Evolutionary conservation across 768 basidiomycete species (phyloP).

Genomic region (Lentinus brumalis): DNA sequence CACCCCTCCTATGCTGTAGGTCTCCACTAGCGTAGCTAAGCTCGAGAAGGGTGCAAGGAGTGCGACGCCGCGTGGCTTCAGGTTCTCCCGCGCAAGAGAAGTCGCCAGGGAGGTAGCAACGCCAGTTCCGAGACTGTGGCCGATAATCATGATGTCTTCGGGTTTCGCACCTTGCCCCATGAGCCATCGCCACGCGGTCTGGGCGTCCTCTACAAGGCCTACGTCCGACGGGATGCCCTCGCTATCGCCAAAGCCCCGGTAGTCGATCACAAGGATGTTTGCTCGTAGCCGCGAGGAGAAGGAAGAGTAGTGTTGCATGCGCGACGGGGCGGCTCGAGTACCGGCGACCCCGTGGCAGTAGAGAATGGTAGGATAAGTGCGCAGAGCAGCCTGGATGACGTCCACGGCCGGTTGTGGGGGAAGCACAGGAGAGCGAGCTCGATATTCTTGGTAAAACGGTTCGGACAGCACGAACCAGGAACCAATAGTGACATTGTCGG

Average conservation of each 20-base stretch:
- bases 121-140: slow-evolving; percentile 89
- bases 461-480: slow-evolving; percentile 86
- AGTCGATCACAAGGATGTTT: slow-evolving; percentile 88
- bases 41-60: slow-evolving; percentile 44
- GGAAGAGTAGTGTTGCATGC: slow-evolving; percentile 68
- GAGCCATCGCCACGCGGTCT: slow-evolving; percentile 82
- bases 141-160: slow-evolving; percentile 70
- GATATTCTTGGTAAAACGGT: slow-evolving; percentile 54
- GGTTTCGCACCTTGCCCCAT: slow-evolving; percentile 55
- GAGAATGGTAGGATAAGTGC: slow-evolving; percentile 71
- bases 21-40: slow-evolving; percentile 53
- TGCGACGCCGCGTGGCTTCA: slow-evolving; percentile 40
- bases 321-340: slow-evolving; percentile 67
- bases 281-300: slow-evolving; percentile 65
- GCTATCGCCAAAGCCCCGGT: slow-evolving; percentile 91
- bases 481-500: slow-evolving; percentile 80
- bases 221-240: slow-evolving; percentile 73
- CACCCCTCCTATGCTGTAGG: slow-evolving; percentile 67
- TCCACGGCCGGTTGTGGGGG: slow-evolving; percentile 35
- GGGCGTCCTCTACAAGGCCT: slow-evolving; percentile 74
- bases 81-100: slow-evolving; percentile 42
- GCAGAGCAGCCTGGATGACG: slow-evolving; percentile 56
- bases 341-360: slow-evolving; percentile 92
- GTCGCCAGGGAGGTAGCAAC: slow-evolving; percentile 52
- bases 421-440: slow-evolving; percentile 39